Conservation (phyloP, 441 rosid species). For the Populus hybrid region DNA sequence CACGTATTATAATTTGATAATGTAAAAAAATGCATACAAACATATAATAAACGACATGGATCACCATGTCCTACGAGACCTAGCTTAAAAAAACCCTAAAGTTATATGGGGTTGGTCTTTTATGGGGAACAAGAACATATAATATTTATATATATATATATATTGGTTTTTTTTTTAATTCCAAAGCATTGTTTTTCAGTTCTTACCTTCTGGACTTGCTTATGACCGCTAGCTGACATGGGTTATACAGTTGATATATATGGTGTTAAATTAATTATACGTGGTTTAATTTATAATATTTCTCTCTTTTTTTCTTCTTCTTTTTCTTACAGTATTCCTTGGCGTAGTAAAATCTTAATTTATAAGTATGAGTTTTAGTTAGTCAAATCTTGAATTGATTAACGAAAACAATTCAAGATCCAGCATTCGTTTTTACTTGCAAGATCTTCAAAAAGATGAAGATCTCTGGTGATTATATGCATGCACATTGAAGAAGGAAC, state of each 20-base stretch:
- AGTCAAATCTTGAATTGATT: no score
- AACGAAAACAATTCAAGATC: no score
- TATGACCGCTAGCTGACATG: constrained; percentile 1
- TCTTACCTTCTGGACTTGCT: constrained; percentile 13
- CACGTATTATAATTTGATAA: constrained; percentile 5
- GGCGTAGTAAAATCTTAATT: background rate
- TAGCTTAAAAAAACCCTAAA: background rate
- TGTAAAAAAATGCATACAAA: background rate
- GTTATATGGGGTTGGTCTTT: background rate
- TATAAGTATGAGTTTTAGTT: no score
- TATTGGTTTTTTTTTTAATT: background rate
- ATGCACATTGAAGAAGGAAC: background rate
- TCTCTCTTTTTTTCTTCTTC: background rate
- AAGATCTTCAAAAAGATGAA: background rate
- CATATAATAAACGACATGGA: constrained; percentile 16
- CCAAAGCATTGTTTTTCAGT: constrained; percentile 12
- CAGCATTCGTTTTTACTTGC: background rate
- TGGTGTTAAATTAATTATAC: background rate
- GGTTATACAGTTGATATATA: background rate
- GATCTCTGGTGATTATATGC: background rate
- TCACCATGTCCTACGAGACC: constrained; percentile 8
- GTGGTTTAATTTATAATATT: background rate
- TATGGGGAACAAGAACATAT: background rate
- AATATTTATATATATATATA: background rate
- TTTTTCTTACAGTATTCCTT: background rate